Conservation (phyloP, 2,329 filamentous ascomycete species). For the Colletotrichum filicis region DNA sequence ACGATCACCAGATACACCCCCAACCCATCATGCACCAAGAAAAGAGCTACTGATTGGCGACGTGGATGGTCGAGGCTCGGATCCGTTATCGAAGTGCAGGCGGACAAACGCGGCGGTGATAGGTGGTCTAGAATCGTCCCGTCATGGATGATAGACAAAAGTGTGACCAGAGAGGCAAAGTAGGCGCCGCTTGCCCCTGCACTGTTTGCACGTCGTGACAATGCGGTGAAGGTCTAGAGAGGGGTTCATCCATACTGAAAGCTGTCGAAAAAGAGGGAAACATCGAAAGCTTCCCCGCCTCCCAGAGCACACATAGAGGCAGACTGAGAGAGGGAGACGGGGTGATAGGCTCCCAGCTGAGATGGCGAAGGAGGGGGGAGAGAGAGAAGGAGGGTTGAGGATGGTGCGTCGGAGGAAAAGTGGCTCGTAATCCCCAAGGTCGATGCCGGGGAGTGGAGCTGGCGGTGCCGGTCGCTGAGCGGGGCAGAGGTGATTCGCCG, state of each 20-base stretch:
- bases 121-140: neutral
- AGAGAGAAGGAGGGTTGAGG: neutral
- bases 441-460: conserved; percentile 21
- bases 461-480: conserved; percentile 12
- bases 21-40: conserved; percentile 29
- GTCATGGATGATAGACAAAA: neutral
- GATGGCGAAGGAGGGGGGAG: neutral
- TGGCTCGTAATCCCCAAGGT: neutral
- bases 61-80: neutral
- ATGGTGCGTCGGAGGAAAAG: conserved; percentile 20
- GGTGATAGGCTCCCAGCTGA: neutral
- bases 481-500: conserved; percentile 15
- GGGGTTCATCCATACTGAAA: neutral
- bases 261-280: neutral
- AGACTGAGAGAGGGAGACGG: neutral
- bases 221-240: neutral
- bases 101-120: conserved; percentile 1
- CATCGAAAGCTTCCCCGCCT: neutral
- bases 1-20: conserved; percentile 37
- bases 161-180: neutral
- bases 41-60: conserved; percentile 10
- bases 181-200: neutral
- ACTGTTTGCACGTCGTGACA: neutral
- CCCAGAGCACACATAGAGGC: neutral
- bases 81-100: conserved; percentile 24